A percentile compares a stretch with the other conserved stretches of the same genome.
phyloP scores from a whole-genome alignment of 1,139 yeast species.

The Saccharomyces hybrid region DNA sequence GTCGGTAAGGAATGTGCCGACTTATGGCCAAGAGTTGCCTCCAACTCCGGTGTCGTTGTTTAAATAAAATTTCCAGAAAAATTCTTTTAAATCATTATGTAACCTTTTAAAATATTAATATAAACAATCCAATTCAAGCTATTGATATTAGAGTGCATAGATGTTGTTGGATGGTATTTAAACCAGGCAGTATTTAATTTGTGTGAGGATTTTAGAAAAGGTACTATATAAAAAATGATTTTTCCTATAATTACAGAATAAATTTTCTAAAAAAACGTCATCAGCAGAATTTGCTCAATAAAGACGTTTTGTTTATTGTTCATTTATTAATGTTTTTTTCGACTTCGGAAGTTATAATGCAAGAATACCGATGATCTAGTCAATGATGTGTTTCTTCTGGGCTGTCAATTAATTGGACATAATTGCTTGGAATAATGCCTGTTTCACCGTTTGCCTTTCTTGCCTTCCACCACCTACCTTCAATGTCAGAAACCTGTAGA shows the following conservation, averaged over 20 bases:
- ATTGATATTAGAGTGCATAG: background rate
- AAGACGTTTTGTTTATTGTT: too few relatives aligned
- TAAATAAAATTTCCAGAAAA: too few relatives aligned
- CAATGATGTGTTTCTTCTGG: constrained; percentile 3
- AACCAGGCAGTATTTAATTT: background rate
- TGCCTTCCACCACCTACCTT: constrained; percentile 99
- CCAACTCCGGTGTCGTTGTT: too few relatives aligned
- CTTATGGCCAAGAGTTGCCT: too few relatives aligned
- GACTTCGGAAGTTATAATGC: background rate
- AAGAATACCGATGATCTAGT: background rate
- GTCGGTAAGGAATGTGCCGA: constrained; percentile 99
- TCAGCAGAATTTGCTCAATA: too few relatives aligned
- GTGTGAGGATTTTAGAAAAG: background rate
- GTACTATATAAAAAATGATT: background rate
- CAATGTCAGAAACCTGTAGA: constrained; percentile 83
- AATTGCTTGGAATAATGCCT: too few relatives aligned
- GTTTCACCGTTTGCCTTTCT: constrained; percentile 82
- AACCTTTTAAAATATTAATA: constrained; percentile 4
- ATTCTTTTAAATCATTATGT: too few relatives aligned
- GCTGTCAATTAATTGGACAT: constrained; percentile 58
- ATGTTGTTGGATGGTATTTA: background rate
- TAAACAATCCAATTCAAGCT: constrained; percentile 4
- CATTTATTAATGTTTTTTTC: too few relatives aligned
- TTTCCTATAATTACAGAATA: background rate
- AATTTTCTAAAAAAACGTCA: background rate